Evolutionary conservation across 306 rosid species (phyloP).

Genomic region (Styphnolobium japonicum): DNA sequence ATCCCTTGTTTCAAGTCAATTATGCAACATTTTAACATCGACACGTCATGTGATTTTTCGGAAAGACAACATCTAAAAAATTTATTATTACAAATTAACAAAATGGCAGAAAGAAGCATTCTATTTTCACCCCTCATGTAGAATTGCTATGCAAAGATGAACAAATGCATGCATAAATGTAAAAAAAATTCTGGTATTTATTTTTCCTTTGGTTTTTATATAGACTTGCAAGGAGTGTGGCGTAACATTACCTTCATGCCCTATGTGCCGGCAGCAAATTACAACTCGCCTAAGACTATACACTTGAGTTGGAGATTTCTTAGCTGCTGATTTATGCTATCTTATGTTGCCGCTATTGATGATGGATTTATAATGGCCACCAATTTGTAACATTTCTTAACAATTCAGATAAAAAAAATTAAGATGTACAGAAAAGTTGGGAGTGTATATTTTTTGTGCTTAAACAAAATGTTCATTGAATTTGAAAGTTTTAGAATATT

Average conservation of each 20-base stretch:
- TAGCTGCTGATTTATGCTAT: neutral
- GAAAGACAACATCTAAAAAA: neutral
- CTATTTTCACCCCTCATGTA: neutral
- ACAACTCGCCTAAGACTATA: constrained; percentile 62
- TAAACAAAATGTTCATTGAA: neutral
- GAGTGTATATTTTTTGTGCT: neutral
- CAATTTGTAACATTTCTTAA: neutral
- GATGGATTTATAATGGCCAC: neutral
- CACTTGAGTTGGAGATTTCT: constrained; percentile 32
- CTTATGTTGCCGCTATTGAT: neutral
- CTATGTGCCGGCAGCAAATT: constrained; percentile 72
- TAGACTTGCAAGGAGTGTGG: constrained; percentile 94
- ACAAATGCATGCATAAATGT: neutral
- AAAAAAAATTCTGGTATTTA: neutral
- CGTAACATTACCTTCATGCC: constrained; percentile 53
- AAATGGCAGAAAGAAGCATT: neutral
- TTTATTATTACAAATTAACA: neutral
- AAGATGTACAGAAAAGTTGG: neutral
- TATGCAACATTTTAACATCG: neutral
- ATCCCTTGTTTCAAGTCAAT: neutral
- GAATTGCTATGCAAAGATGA: neutral
- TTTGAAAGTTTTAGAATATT: neutral
- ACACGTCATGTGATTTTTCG: neutral
- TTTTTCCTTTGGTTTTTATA: neutral
- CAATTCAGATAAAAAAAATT: neutral